Percentiles rank a stretch among this genome's conserved stretches.
Conservation (phyloP, 768 basidiomycete genomes). For the Psilocybe cubensis region DNA sequence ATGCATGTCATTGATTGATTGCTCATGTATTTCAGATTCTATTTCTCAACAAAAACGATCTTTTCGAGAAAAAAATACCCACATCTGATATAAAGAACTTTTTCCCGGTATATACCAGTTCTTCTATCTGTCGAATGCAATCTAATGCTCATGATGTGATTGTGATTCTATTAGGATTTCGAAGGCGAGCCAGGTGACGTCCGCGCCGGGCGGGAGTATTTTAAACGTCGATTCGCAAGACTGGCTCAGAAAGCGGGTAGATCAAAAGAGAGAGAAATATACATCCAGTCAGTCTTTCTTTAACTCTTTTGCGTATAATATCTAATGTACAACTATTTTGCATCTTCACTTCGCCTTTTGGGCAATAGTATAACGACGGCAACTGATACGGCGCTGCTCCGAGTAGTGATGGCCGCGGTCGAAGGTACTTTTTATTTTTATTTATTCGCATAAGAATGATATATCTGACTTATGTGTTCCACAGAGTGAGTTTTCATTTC, state of each 20-base stretch:
- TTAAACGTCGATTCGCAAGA: conserved; percentile 82
- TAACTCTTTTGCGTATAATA: neutral
- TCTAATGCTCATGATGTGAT: conserved; percentile 2
- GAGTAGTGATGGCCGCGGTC: conserved; percentile 94
- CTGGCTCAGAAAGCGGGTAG: conserved; percentile 86
- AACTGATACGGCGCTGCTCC: conserved; percentile 85
- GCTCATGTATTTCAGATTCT: conserved; percentile 62
- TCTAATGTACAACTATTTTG: conserved; percentile 9
- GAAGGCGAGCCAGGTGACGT: conserved; percentile 78
- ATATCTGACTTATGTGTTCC: conserved; percentile 15
- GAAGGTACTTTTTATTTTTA: conserved; percentile 73
- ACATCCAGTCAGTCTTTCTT: conserved; percentile 76
- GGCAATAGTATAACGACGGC: conserved; percentile 78
- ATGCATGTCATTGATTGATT: neutral
- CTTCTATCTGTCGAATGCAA: neutral
- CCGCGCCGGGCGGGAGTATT: conserved; percentile 84
- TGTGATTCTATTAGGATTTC: conserved; percentile 61
- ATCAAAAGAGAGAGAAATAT: conserved; percentile 87
- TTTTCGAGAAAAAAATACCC: conserved; percentile 84
- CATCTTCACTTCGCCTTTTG: conserved; percentile 2
- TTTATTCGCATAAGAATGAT: neutral
- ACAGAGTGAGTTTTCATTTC: conserved; percentile 61
- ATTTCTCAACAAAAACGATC: conserved; percentile 94
- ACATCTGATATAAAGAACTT: conserved; percentile 85
- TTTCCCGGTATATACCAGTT: conserved; percentile 67